Evolutionary conservation across 345 rosid genomes (phyloP), one percentile per base, ranked within the genome.

Genomic region (Syzygium aqueum): DNA sequence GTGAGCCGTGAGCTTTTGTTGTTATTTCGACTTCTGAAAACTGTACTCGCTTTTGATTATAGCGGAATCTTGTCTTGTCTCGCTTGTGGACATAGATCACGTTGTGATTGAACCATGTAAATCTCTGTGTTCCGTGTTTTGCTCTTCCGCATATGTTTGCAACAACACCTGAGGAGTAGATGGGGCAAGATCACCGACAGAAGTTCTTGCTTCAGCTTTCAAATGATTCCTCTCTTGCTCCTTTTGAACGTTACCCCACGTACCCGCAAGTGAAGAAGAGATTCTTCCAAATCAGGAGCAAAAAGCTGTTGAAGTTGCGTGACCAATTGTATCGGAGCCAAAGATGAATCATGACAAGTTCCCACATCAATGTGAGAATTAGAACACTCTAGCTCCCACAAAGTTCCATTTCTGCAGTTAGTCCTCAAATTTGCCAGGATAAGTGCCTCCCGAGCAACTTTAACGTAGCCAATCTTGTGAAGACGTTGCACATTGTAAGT

Each of bases 241-340:
- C 91, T 90, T 91, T 89, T 93, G 93, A 89, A 92, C 89, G 83
- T 90, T 91, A 90, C 94, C 91, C 96, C 98, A 97, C 88, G 99
- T 93, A 87, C 92, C 90, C 92, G 99, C 89, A 97, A 88, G 92
- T 96, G 98, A 87, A 93, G 93, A 88, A 94, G 88, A 52, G 98
- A 93, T 91, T 95, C 98, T 94, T 97, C 99, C 90, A 94, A 84
- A 87, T 95, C 97, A 88, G 99, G 99, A 85, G 98, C 99, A 92
- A 95, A 90, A 84, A 97, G 88, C 91, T 92, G 94, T 90, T 95
- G 99, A 84, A 97, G 93, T 90, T 95, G 99, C 40, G 94, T 87
- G 85, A 91, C 95, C 94, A 97, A 92, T 77, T 89, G 90, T 86
- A 94, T 95, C 92, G 96, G 91, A 88, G 94, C 99, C 87, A 88